Evolutionary conservation across 2,329 filamentous ascomycete genomes (phyloP).

Genomic region (Akanthomyces lecanii): DNA sequence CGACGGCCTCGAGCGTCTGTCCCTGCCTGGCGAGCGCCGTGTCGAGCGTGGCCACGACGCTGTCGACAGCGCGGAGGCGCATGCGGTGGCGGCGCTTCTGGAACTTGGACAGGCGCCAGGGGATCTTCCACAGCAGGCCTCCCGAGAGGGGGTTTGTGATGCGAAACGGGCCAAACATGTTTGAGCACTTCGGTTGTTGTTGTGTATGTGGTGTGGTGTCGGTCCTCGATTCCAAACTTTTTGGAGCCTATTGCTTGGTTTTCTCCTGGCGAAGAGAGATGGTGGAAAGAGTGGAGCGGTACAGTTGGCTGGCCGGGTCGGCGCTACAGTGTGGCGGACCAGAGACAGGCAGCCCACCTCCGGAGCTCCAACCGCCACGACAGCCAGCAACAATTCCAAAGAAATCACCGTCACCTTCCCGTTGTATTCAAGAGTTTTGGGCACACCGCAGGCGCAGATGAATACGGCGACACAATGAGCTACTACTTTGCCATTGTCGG

Average conservation of each 20-base stretch:
- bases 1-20: constrained; percentile 69
- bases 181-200: constrained; percentile 35
- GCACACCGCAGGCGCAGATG: background rate
- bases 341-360: background rate
- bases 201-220: constrained; percentile 17
- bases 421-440: background rate
- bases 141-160: constrained; percentile 70
- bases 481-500: constrained; percentile 98
- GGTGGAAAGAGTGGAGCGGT: constrained; percentile 24
- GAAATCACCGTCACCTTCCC: background rate
- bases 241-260: background rate
- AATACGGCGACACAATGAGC: constrained; percentile 59
- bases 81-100: constrained; percentile 85
- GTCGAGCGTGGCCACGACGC: constrained; percentile 78
- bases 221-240: background rate
- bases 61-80: constrained; percentile 80
- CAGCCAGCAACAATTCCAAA: background rate
- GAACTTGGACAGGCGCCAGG: constrained; percentile 88
- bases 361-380: background rate
- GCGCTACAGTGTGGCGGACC: background rate
- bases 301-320: constrained; percentile 25
- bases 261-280: background rate
- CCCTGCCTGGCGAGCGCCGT: constrained; percentile 71
- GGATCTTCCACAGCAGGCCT: constrained; percentile 93
- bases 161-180: constrained; percentile 77